phyloP scores from a whole-genome alignment of 345 rosid species.

The Zanthoxylum bungeanum region DNA sequence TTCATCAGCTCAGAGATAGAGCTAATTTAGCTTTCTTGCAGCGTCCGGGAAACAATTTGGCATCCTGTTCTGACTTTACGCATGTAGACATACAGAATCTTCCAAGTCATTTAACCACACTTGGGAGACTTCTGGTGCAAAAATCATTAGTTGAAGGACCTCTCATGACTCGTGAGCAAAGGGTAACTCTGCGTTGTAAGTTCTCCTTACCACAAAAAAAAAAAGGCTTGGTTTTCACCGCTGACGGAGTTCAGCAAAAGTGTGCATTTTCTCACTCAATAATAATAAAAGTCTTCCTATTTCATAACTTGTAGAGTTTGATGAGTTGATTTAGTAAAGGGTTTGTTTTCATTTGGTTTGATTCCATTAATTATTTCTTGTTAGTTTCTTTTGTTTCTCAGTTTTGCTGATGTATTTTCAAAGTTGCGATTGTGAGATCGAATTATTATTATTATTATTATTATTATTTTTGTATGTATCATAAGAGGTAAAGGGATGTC shows the following conservation, averaged over 20 bases:
- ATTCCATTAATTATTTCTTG: neutral
- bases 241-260: neutral
- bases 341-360: slow-evolving; percentile 14
- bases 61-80: too few species aligned
- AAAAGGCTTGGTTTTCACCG: neutral
- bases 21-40: neutral
- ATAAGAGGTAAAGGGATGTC: neutral
- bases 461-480: too few species aligned
- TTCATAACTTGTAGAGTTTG: too few species aligned
- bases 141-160: too few species aligned
- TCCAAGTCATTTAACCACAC: slow-evolving; percentile 6
- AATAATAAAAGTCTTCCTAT: too few species aligned
- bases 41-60: too few species aligned
- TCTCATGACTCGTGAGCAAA: too few species aligned
- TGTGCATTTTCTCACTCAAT: too few species aligned
- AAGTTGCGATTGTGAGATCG: neutral
- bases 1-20: neutral
- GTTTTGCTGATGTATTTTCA: neutral
- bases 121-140: too few species aligned
- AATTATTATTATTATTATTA: neutral
- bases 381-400: neutral
- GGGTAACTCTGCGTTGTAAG: neutral
- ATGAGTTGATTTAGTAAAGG: neutral
- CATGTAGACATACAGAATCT: slow-evolving; percentile 13
- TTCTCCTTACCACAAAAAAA: neutral